phyloP scores from a whole-genome alignment of 1,139 yeast genomes.

The Zygoascus meyerae region DNA sequence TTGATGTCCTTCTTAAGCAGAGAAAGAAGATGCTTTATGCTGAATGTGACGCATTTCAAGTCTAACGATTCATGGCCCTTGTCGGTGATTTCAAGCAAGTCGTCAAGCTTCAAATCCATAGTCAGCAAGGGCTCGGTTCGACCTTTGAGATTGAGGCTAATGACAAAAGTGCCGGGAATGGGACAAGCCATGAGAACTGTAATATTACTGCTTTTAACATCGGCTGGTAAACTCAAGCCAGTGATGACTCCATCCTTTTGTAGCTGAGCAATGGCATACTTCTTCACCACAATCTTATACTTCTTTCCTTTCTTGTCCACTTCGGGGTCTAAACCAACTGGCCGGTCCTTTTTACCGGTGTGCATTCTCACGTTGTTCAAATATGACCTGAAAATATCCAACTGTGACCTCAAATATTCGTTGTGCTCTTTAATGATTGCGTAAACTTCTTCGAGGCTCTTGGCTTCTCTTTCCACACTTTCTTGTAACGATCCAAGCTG shows the following conservation, averaged over 20 bases:
- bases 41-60: slow-evolving; percentile 31
- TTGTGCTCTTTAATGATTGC: slow-evolving; percentile 35
- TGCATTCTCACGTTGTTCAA: slow-evolving; percentile 35
- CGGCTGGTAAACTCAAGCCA: slow-evolving; percentile 30
- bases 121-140: slow-evolving; percentile 29
- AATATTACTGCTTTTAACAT: slow-evolving; percentile 22
- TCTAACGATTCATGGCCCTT: slow-evolving; percentile 29
- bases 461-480: slow-evolving; percentile 33
- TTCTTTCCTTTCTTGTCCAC: slow-evolving; percentile 22
- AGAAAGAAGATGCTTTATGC: slow-evolving; percentile 24
- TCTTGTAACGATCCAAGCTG: slow-evolving; percentile 36
- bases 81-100: slow-evolving; percentile 32
- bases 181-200: slow-evolving; percentile 32
- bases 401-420: slow-evolving; percentile 34
- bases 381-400: slow-evolving; percentile 36
- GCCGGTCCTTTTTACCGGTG: slow-evolving; percentile 31
- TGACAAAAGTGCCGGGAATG: slow-evolving; percentile 34
- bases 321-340: slow-evolving; percentile 23
- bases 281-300: slow-evolving; percentile 28
- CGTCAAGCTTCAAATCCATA: slow-evolving; percentile 35
- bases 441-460: slow-evolving; percentile 33
- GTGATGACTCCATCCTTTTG: slow-evolving; percentile 31
- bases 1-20: slow-evolving; percentile 26
- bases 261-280: slow-evolving; percentile 31
- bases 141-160: slow-evolving; percentile 33